Evolutionary conservation across 1,139 yeast genomes (phyloP).

Genomic region (Lizanozyma gosingica): DNA sequence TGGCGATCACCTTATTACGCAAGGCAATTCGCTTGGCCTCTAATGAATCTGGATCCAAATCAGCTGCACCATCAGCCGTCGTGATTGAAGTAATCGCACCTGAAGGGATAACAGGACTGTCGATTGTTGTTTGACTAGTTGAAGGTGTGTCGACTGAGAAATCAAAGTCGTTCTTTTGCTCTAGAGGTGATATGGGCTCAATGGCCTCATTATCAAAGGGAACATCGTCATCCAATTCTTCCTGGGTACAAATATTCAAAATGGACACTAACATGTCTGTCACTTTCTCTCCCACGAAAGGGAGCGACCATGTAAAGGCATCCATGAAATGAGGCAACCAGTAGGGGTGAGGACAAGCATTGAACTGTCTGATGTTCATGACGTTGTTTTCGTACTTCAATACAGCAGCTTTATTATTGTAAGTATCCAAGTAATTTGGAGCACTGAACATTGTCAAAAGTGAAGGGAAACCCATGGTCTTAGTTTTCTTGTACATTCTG

Average conservation of each 20-base stretch:
- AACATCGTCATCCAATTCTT: conserved; percentile 58
- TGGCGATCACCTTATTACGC: conserved; percentile 86
- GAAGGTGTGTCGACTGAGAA: conserved; percentile 1
- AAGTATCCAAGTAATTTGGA: conserved; percentile 88
- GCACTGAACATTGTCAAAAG: conserved; percentile 91
- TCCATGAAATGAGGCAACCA: conserved; percentile 98
- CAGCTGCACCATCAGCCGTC: conserved; percentile 5
- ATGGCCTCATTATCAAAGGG: neutral
- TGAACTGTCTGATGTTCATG: conserved; percentile 93
- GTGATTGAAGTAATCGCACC: conserved; percentile 8
- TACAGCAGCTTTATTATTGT: conserved; percentile 94
- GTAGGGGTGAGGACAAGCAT: conserved; percentile 90
- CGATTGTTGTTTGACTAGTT: neutral
- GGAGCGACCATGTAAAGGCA: conserved; percentile 94
- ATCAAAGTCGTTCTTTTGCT: neutral
- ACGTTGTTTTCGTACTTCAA: conserved; percentile 84
- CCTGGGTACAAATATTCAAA: conserved; percentile 89
- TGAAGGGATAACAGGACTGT: conserved; percentile 1
- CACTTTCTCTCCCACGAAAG: conserved; percentile 95
- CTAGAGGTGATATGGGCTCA: conserved; percentile 3
- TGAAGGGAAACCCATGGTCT: conserved; percentile 86
- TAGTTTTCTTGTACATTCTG: conserved; percentile 84
- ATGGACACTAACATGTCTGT: conserved; percentile 91
- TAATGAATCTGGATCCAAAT: conserved; percentile 15
- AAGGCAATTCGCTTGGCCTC: conserved; percentile 53